Conservation (phyloP, 352 stramenopile species). For the Globisporangium orthogonon region DNA sequence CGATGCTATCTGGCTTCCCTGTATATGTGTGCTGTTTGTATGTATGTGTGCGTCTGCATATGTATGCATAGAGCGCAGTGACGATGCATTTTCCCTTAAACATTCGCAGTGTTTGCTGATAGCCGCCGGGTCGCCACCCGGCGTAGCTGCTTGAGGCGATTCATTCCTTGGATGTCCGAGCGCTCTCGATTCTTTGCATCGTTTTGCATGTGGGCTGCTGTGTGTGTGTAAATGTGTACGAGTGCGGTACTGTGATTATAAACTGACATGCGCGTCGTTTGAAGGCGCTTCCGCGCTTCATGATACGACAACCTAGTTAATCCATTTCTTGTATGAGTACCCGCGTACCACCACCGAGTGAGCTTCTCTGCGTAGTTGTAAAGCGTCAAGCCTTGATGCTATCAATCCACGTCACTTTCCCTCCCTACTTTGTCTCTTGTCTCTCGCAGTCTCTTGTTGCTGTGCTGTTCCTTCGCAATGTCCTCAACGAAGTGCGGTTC, state of each 20-base stretch:
- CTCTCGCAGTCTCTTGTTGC: not conserved
- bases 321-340: slow-evolving; percentile 76
- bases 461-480: too few species aligned
- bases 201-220: not conserved
- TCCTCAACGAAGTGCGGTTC: not conserved
- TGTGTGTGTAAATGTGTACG: slow-evolving; percentile 1
- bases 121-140: slow-evolving; percentile 54
- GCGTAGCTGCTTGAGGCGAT: slow-evolving; percentile 49
- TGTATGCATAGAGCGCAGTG: not conserved
- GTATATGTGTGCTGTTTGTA: not conserved
- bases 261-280: slow-evolving; percentile 78
- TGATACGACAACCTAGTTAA: slow-evolving; percentile 82
- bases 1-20: too few species aligned
- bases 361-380: not conserved
- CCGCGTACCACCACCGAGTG: not conserved
- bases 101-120: slow-evolving; percentile 81
- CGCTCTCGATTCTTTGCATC: slow-evolving; percentile 6
- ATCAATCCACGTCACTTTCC: slow-evolving; percentile 1
- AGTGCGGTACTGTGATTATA: slow-evolving; percentile 49
- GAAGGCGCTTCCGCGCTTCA: slow-evolving; percentile 42
- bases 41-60: not conserved
- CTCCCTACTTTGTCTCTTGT: not conserved
- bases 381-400: not conserved
- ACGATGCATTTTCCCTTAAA: slow-evolving; percentile 7
- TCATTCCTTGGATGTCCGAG: slow-evolving; percentile 46